Evolutionary conservation across 148 eudicot species (phyloP), one percentile per base, ranked within the genome.

Genomic region (Pouteria glomerata): DNA sequence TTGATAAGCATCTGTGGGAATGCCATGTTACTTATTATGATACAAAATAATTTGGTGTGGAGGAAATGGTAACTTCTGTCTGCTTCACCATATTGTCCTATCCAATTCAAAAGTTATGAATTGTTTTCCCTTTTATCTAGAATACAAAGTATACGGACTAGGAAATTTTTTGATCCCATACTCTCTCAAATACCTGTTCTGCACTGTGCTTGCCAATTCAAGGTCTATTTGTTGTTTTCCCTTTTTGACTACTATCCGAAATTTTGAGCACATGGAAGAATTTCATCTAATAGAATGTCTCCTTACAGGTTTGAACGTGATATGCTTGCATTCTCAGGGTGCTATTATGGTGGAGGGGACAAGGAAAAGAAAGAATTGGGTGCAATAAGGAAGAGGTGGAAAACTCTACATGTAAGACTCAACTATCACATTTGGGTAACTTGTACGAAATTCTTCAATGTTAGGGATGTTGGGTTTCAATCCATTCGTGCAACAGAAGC

Each of bases 241-340:
- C n/a, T 3, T 55, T 52, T 23, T 21, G 14, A 37, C 4, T 21
- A 34, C 5, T 4, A 3, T 24, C 18, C 44, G 71, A 41, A 37
- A 10, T 55, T 12, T 29, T 23, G 8, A 48, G 44, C n/a, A n/a
- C n/a, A 19, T n/a, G n/a, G n/a, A n/a, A n/a, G n/a, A n/a, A 29
- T 51, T 19, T 63, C 27, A 68, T 31, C 26, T 50, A 11, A 48
- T 18, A 24, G 23, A 39, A 26, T 69, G 74, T 45, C 55, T 60
- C 70, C 33, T 57, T 77, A 67, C 92, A 96, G 99, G 92, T 96
- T 88, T 78, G 99, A 96, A 82, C 90, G 97, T 64, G 99, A 96
- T 82, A 96, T 96, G 99, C 97, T 96, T 79, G 99, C 99, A 81
- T 96, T 90, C 88, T 92, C 97, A 59, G 99, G 99, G 81, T 96